These are phyloP conservation scores for Bertia moriformis DNA, from an alignment of 2,329 filamentous ascomycete species.

Conservation along the genomic window DNA sequence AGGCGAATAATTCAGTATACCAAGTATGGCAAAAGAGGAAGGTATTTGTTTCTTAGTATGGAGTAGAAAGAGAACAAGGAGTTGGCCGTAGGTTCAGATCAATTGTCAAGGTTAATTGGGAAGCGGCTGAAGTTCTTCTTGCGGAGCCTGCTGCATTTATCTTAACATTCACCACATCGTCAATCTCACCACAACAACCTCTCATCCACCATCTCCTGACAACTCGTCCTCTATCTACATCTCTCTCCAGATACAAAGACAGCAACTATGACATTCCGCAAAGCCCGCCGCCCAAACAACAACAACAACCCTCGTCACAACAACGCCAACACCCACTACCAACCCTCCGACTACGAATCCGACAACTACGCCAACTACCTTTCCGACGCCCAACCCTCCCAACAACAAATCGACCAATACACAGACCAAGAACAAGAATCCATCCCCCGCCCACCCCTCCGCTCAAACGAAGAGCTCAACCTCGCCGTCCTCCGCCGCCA, in stretches of 20 bases:
- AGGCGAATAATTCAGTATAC: too few relatives aligned
- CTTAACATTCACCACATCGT: background rate
- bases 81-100: too few relatives aligned
- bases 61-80: too few relatives aligned
- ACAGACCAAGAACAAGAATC: constrained; percentile 14
- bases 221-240: background rate
- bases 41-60: too few relatives aligned
- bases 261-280: background rate
- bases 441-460: constrained; percentile 26
- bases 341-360: constrained; percentile 44
- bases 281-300: background rate
- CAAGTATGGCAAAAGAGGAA: too few relatives aligned
- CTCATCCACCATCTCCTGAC: background rate
- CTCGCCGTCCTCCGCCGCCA: constrained; percentile 70
- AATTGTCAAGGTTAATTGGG: too few relatives aligned
- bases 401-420: constrained; percentile 25
- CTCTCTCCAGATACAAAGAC: background rate
- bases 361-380: constrained; percentile 39
- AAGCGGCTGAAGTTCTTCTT: too few relatives aligned
- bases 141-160: too few relatives aligned
- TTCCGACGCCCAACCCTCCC: constrained; percentile 35
- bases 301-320: background rate
- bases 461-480: constrained; percentile 77
- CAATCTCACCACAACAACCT: background rate
- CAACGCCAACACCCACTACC: background rate